These are phyloP conservation scores for Debaryomyces nepalensis DNA, from an alignment of 1,139 yeast genomes.

Conservation along the genomic window DNA sequence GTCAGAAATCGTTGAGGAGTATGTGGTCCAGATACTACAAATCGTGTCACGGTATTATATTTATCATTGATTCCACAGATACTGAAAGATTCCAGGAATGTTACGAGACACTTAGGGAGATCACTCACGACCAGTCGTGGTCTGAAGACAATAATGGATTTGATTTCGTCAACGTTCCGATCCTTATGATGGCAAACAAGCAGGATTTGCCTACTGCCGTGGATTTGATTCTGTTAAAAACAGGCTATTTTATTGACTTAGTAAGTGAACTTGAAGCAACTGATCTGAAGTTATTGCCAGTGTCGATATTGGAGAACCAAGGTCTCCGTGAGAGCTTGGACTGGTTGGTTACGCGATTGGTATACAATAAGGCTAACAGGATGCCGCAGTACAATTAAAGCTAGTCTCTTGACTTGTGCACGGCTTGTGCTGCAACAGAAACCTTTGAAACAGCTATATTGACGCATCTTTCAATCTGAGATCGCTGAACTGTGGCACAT, in stretches of 20 bases:
- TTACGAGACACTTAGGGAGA: conserved; percentile 57
- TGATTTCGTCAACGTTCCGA: conserved; percentile 68
- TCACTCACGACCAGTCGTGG: conserved; percentile 51
- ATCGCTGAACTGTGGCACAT: background rate
- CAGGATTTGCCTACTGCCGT: conserved; percentile 81
- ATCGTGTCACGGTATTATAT: conserved; percentile 89
- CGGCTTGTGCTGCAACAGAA: background rate
- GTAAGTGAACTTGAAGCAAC: conserved; percentile 85
- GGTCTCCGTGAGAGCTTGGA: conserved; percentile 87
- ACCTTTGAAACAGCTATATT: background rate
- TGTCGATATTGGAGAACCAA: conserved; percentile 84
- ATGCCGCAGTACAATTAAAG: conserved; percentile 60
- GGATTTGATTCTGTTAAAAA: conserved; percentile 78
- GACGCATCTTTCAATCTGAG: background rate
- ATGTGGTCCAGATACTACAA: conserved; percentile 88
- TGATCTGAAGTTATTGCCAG: conserved; percentile 87
- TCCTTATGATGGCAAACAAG: conserved; percentile 92
- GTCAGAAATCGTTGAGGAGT: conserved; percentile 78
- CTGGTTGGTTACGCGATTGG: conserved; percentile 80
- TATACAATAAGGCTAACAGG: conserved; percentile 73
- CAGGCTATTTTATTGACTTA: conserved; percentile 77
- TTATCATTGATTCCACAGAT: conserved; percentile 91
- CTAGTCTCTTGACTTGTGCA: background rate
- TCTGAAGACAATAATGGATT: conserved; percentile 53
- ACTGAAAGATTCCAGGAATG: conserved; percentile 83